These are phyloP conservation scores for Termitomyces sp. DNA, from an alignment of 768 basidiomycete species.

Conservation along the genomic window DNA sequence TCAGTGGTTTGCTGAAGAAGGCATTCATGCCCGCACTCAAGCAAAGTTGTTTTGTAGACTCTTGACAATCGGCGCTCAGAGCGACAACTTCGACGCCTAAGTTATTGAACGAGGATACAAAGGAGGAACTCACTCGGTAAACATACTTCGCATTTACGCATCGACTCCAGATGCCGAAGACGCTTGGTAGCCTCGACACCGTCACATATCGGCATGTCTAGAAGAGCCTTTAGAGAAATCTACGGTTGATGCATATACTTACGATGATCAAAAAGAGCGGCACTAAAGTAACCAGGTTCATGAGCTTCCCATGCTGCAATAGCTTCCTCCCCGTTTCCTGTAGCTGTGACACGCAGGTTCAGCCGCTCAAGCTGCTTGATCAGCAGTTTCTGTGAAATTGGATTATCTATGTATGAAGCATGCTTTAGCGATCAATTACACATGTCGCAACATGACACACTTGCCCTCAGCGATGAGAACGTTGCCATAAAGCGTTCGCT, in stretches of 20 bases:
- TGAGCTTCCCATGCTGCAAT: slow-evolving; percentile 64
- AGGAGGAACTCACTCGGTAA: slow-evolving; percentile 46
- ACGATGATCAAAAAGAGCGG: slow-evolving; percentile 76
- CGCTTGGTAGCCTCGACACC: slow-evolving; percentile 72
- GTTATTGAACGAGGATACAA: neutral
- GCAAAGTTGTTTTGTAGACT: slow-evolving; percentile 69
- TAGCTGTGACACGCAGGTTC: slow-evolving; percentile 54
- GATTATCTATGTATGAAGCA: slow-evolving; percentile 49
- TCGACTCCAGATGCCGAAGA: slow-evolving; percentile 51
- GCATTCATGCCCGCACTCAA: slow-evolving; percentile 76
- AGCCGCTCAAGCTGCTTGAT: slow-evolving; percentile 62
- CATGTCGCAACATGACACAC: neutral
- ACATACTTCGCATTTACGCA: slow-evolving; percentile 40
- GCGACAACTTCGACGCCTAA: slow-evolving; percentile 47
- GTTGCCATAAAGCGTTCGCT: slow-evolving; percentile 57
- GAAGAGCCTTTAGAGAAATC: neutral
- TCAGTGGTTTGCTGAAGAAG: slow-evolving; percentile 71
- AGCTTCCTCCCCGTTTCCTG: slow-evolving; percentile 66
- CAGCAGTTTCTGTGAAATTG: slow-evolving; percentile 61
- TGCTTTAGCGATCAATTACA: neutral
- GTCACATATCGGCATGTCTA: slow-evolving; percentile 77
- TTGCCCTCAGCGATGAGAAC: slow-evolving; percentile 70
- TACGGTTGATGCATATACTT: slow-evolving; percentile 14
- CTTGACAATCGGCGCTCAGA: slow-evolving; percentile 72
- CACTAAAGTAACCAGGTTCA: slow-evolving; percentile 61